Evolutionary conservation across 805 yeast genomes (phyloP).

Genomic region (Yarrowia sp.): DNA sequence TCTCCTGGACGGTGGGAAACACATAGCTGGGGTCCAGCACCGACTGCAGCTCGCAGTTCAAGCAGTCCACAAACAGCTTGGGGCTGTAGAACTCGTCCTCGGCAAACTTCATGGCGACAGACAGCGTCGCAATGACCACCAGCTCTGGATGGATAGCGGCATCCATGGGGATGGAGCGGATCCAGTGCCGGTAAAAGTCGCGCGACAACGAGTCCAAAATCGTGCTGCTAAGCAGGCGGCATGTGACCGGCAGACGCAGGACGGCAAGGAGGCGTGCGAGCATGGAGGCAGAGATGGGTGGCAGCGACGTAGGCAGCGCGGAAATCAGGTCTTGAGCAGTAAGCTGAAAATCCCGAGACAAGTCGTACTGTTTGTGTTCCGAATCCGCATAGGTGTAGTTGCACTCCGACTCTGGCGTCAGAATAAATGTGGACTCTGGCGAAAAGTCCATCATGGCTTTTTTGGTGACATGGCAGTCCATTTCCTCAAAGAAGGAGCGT

Average conservation of each 20-base stretch:
- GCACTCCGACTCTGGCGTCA: background rate
- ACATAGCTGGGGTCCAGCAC: background rate
- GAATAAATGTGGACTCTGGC: slow-evolving; percentile 16
- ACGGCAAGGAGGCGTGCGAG: background rate
- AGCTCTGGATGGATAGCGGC: slow-evolving; percentile 27
- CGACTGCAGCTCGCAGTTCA: slow-evolving; percentile 5
- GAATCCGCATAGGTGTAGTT: background rate
- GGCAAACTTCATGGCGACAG: slow-evolving; percentile 28
- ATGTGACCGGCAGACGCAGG: background rate
- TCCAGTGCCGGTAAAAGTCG: slow-evolving; percentile 27
- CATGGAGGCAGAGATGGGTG: slow-evolving; percentile 1
- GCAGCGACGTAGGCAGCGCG: background rate
- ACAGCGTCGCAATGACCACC: slow-evolving; percentile 26
- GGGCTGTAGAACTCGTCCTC: slow-evolving; percentile 26
- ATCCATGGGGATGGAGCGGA: slow-evolving; percentile 26
- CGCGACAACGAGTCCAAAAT: slow-evolving; percentile 27
- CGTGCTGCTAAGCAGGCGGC: background rate
- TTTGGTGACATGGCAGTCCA: slow-evolving; percentile 18
- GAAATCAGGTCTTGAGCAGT: background rate
- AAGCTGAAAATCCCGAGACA: background rate
- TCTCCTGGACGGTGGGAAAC: slow-evolving; percentile 12
- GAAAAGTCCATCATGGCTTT: slow-evolving; percentile 15
- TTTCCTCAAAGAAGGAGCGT: slow-evolving; percentile 9
- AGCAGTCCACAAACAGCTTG: background rate
- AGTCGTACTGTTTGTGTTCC: background rate